Percentiles rank a stretch among this genome's conserved stretches.
Evolutionary conservation across 2,329 filamentous ascomycete genomes (phyloP).

Genomic region (Pseudopithomyces maydicus): DNA sequence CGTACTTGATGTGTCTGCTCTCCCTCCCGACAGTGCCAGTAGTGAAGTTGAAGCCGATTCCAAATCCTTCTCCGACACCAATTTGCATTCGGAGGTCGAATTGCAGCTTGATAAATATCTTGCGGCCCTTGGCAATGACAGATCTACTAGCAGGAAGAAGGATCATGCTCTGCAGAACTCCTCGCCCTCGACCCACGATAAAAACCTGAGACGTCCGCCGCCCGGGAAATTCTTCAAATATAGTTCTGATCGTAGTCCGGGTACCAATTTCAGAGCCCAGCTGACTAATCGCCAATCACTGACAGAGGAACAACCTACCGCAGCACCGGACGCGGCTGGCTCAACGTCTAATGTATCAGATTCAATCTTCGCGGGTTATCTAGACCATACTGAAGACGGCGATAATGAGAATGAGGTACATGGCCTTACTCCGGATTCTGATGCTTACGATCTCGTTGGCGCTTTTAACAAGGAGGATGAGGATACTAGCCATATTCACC

Average conservation of each 20-base stretch:
- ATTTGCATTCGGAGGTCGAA: conserved; percentile 11
- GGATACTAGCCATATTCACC: neutral
- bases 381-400: neutral
- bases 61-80: neutral
- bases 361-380: neutral
- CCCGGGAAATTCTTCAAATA: neutral
- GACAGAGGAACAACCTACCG: neutral
- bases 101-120: conserved; percentile 25
- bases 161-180: neutral
- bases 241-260: neutral
- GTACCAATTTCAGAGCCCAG: neutral
- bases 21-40: neutral
- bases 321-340: neutral
- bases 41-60: neutral
- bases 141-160: neutral
- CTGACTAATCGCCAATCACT: neutral
- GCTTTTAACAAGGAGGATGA: neutral
- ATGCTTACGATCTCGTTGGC: neutral
- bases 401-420: neutral
- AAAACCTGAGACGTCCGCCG: neutral
- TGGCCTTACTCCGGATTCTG: neutral
- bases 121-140: conserved; percentile 9
- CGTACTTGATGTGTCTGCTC: neutral
- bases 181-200: neutral
- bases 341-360: neutral